Percentiles rank a stretch among this genome's conserved stretches.
Conservation (phyloP, 1,284 basidiomycete species). For the Neolentinus lepideus region DNA sequence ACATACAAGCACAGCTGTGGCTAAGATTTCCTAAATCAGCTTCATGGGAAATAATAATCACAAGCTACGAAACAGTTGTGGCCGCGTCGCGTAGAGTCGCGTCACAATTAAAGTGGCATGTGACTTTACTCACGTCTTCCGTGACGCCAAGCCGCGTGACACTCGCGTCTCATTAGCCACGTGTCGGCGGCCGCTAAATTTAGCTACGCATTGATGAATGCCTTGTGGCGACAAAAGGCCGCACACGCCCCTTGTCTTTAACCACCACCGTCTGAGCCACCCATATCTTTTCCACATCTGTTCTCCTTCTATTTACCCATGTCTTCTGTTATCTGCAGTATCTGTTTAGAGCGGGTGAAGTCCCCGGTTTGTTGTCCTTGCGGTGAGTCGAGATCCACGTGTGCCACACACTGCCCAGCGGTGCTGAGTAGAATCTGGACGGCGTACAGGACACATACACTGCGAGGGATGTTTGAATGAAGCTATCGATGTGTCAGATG, state of each 20-base stretch:
- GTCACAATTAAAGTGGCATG: no score
- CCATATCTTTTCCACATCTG: slow-evolving; percentile 11
- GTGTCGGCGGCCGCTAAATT: not conserved
- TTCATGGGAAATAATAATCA: no score
- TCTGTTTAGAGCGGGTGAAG: slow-evolving; percentile 46
- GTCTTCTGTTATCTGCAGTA: slow-evolving; percentile 42
- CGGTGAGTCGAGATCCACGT: slow-evolving; percentile 31
- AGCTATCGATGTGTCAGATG: slow-evolving; percentile 35
- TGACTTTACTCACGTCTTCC: not conserved
- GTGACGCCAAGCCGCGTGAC: not conserved
- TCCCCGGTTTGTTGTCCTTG: slow-evolving; percentile 56
- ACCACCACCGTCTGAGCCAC: slow-evolving; percentile 1
- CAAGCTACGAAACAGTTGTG: no score
- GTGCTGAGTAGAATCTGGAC: not conserved
- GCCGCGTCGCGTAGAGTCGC: no score
- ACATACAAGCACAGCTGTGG: no score
- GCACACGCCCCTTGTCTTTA: not conserved
- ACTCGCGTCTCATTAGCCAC: not conserved
- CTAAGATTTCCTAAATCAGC: no score
- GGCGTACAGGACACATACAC: slow-evolving; percentile 46
- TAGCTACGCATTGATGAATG: not conserved
- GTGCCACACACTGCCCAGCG: not conserved
- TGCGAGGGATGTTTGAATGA: slow-evolving; percentile 48
- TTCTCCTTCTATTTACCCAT: slow-evolving; percentile 18
- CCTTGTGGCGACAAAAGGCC: not conserved